These are phyloP conservation scores for Eutypa lata DNA, from an alignment of 2,329 filamentous ascomycete species.

Conservation along the genomic window DNA sequence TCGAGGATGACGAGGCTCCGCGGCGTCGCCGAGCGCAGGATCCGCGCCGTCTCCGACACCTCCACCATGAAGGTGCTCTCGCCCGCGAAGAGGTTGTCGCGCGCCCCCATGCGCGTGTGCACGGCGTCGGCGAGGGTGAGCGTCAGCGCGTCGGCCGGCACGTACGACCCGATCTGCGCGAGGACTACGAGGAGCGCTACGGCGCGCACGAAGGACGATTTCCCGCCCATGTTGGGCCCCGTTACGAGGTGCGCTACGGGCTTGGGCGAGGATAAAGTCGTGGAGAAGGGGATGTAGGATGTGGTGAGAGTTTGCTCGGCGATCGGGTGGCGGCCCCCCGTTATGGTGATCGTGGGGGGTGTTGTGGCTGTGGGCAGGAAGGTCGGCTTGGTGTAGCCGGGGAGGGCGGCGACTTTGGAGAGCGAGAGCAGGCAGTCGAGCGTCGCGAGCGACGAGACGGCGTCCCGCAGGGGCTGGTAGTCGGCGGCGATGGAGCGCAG, in stretches of 20 bases:
- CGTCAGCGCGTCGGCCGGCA: slow-evolving; percentile 71
- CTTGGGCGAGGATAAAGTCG: slow-evolving; percentile 62
- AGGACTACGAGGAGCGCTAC: slow-evolving; percentile 90
- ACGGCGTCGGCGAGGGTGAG: slow-evolving; percentile 88
- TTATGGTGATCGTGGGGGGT: slow-evolving; percentile 66
- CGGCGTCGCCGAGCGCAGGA: slow-evolving; percentile 83
- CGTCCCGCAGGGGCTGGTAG: slow-evolving; percentile 87
- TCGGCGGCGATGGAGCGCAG: slow-evolving; percentile 73
- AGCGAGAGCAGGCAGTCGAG: slow-evolving; percentile 89
- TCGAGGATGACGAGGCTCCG: slow-evolving; percentile 87
- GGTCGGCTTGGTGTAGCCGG: slow-evolving; percentile 80
- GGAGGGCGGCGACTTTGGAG: slow-evolving; percentile 77
- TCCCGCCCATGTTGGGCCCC: slow-evolving; percentile 98
- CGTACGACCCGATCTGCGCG: slow-evolving; percentile 91
- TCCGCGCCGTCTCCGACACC: slow-evolving; percentile 85
- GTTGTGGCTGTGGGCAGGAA: slow-evolving; percentile 60
- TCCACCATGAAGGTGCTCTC: slow-evolving; percentile 99
- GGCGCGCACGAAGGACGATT: slow-evolving; percentile 94
- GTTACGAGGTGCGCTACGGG: slow-evolving; percentile 83
- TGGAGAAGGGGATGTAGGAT: slow-evolving; percentile 88
- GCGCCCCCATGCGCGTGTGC: slow-evolving; percentile 92
- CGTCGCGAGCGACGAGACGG: slow-evolving; percentile 78
- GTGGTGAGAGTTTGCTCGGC: slow-evolving; percentile 86
- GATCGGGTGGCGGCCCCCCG: slow-evolving; percentile 85
- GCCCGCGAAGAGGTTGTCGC: slow-evolving; percentile 91